These are phyloP conservation scores for Larix sibirica DNA, from an alignment of 83 land plant species.

Conservation along the genomic window DNA sequence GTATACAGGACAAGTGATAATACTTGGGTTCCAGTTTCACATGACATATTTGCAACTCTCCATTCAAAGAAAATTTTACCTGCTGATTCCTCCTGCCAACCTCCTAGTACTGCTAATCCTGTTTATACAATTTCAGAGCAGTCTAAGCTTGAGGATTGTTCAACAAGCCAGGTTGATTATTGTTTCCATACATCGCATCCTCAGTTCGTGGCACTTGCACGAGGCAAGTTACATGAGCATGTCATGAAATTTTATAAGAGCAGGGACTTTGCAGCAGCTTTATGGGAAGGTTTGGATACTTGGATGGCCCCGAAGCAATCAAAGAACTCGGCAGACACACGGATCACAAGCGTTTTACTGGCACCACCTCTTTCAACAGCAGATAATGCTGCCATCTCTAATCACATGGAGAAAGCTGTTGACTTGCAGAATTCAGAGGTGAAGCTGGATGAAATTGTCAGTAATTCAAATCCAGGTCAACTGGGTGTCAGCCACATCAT, in stretches of 20 bases:
- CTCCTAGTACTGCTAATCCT: conserved; percentile 1
- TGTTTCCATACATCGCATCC: conserved; percentile 46
- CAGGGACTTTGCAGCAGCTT: conserved; percentile 72
- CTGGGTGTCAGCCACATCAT: not conserved
- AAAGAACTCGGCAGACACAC: conserved; percentile 51
- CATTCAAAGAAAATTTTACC: conserved; percentile 15
- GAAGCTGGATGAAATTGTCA: not conserved
- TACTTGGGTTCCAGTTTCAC: conserved; percentile 58
- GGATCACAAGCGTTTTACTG: conserved; percentile 14
- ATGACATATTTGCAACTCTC: conserved; percentile 6
- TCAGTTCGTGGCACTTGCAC: conserved; percentile 65
- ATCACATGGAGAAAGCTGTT: not conserved
- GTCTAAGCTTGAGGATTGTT: not conserved
- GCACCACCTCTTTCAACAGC: not conserved
- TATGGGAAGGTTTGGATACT: conserved; percentile 73
- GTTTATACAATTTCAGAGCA: conserved; percentile 4
- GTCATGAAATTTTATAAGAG: conserved; percentile 72
- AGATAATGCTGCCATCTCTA: not conserved
- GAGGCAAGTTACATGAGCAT: conserved; percentile 76
- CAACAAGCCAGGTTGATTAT: not conserved
- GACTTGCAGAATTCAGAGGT: not conserved
- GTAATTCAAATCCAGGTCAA: not conserved
- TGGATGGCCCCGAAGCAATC: conserved; percentile 73
- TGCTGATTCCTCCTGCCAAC: conserved; percentile 4
- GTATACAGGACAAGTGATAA: conserved; percentile 65